Percentiles rank a stretch among this genome's conserved stretches.
Conservation (phyloP, 345 rosid species). For the Erysimum cheiranthoides region DNA sequence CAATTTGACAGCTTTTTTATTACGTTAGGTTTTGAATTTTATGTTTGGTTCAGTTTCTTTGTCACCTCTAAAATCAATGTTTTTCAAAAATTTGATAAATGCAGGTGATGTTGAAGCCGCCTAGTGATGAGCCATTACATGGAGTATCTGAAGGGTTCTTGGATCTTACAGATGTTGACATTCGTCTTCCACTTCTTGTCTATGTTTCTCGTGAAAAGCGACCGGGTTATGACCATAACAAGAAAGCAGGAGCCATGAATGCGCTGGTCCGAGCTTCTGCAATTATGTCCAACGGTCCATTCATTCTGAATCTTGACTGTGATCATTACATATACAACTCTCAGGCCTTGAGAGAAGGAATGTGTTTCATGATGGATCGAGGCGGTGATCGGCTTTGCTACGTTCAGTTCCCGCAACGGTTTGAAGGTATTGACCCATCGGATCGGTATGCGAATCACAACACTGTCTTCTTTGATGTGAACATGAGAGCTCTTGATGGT, state of each 20-base stretch:
- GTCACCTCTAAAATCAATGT: background rate
- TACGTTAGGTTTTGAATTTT: background rate
- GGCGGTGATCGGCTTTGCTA: slow-evolving; percentile 97
- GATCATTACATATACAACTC: slow-evolving; percentile 98
- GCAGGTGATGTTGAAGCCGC: slow-evolving; percentile 98
- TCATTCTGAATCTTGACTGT: slow-evolving; percentile 96
- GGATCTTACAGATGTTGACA: slow-evolving; percentile 87
- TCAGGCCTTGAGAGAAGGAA: slow-evolving; percentile 95
- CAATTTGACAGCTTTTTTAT: background rate
- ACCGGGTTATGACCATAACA: slow-evolving; percentile 97
- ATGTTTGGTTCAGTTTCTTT: slow-evolving; percentile 3
- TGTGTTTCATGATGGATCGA: slow-evolving; percentile 99
- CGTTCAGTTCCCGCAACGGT: slow-evolving; percentile 96
- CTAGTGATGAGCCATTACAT: slow-evolving; percentile 87
- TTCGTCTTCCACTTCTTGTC: slow-evolving; percentile 93
- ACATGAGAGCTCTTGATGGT: slow-evolving; percentile 99
- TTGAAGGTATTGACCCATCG: slow-evolving; percentile 98
- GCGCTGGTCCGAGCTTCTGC: slow-evolving; percentile 98
- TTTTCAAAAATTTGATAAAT: slow-evolving; percentile 34
- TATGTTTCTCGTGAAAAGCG: slow-evolving; percentile 99
- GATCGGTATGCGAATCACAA: slow-evolving; percentile 98
- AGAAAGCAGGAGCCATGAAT: slow-evolving; percentile 99
- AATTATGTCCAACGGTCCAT: slow-evolving; percentile 97
- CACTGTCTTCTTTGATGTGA: slow-evolving; percentile 97
- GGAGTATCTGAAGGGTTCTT: slow-evolving; percentile 73